A percentile compares a stretch with the other conserved stretches of the same genome.
phyloP scores from a whole-genome alignment of 1,139 yeast genomes.

The Candida gigantensis region DNA sequence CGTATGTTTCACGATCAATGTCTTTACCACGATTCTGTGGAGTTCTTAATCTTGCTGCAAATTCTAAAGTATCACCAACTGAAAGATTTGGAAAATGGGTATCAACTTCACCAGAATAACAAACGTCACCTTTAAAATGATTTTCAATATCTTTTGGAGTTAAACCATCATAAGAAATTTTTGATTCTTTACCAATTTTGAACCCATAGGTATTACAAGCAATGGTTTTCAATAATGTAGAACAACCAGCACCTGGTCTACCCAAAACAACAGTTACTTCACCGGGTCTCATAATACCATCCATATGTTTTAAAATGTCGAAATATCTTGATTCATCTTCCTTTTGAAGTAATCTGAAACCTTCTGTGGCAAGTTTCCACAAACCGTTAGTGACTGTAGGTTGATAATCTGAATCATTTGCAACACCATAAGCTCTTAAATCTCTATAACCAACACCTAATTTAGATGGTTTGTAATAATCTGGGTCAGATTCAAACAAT shows the following conservation, averaged over 20 bases:
- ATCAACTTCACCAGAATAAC: conserved; percentile 55
- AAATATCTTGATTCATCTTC: conserved; percentile 4
- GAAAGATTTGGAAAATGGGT: conserved; percentile 54
- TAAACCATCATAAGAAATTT: conserved; percentile 35
- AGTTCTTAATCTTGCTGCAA: conserved; percentile 44
- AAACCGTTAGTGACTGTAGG: conserved; percentile 62
- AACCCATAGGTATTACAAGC: conserved; percentile 47
- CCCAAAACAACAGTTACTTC: conserved; percentile 39
- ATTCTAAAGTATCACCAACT: conserved; percentile 52
- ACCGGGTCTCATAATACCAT: conserved; percentile 33
- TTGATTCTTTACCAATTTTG: conserved; percentile 47
- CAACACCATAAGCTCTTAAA: conserved; percentile 72
- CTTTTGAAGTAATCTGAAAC: neutral
- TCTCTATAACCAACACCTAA: conserved; percentile 71
- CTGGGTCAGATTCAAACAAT: conserved; percentile 54
- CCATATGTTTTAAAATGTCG: conserved; percentile 38
- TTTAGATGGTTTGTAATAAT: conserved; percentile 60
- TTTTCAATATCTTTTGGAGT: conserved; percentile 43
- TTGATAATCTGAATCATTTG: conserved; percentile 80
- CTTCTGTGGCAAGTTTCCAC: conserved; percentile 20
- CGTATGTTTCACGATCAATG: conserved; percentile 39
- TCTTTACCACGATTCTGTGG: conserved; percentile 39
- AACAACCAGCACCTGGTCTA: conserved; percentile 40
- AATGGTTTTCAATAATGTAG: conserved; percentile 34
- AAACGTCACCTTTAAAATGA: conserved; percentile 51